Base-by-base conservation (phyloP, 768 basidiomycete species). In the Auricularia heimuer region DNA sequence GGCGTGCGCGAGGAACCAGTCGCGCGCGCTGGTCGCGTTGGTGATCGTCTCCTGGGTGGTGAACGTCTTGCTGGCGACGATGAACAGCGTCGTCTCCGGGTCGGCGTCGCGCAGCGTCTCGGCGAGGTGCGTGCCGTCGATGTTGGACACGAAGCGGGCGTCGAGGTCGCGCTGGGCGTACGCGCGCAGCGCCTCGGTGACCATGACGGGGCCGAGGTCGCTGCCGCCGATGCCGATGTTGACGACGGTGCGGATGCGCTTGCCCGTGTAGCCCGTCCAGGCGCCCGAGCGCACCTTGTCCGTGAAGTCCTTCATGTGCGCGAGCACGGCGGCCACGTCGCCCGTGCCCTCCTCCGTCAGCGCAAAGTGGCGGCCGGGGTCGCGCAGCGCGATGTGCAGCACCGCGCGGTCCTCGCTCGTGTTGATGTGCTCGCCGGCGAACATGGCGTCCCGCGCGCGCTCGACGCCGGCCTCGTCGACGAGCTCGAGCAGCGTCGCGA, bases 41-140 rank as follows among this genome's bases (percentile, higher is more conserved):
- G 97, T 98, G 79, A 98, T 98, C 18, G 96, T 98, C 82, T 99
- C 97, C 78, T 99, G 96, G 8, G 97, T 99, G 21, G 97, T 99
- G 76, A 98, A 99, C 2, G 97, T 98, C 83, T 99, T 98, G 75
- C 86, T 88, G n/a, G 96, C 96, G 71, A 98, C 89, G 79, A 98
- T 96, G 82, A 98, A 98, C 66, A 99, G 79, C 3, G 97, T 98
- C 34, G 87, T 87, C 76, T 98, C 94, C 1, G 92, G 89, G 75
- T 98, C 82, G 77, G 90, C 92, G 64, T 81, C 71, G 62, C 83
- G 82, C 37, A 95, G 76, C 1, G 87, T 90, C 80, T 99, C 97
- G 3, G 92, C 91, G 67, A 99, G 80, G 74, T 99, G 97, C 1
- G 95, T 98, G 14, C 97, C 97, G 72, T 99, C 97, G 77, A 99